Evolutionary conservation across 805 yeast species (phyloP), one percentile per base, ranked within the genome.

Genomic region (Millerozyma acaciae): DNA sequence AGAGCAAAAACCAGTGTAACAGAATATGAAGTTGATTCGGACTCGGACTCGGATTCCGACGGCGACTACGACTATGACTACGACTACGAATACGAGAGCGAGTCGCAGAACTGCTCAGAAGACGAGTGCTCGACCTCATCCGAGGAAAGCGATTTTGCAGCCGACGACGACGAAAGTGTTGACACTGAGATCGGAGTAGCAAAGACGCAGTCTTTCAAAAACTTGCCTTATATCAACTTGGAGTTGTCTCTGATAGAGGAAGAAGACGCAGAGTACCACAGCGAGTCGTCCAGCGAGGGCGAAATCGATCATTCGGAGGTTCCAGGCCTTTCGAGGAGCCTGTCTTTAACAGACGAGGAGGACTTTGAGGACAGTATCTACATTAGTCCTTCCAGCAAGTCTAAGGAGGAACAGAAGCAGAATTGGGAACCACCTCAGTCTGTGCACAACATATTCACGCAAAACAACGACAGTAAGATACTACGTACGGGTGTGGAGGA

Each of bases 11-110:
- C 68, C 6, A 50, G 51, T 8, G 53, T 68, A 16, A 50, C 65
- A 27, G 71, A 65, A 35, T 62, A 62, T 41, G 71, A 65, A 44
- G 54, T 62, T 8, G 61, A 50, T 16, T 50, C 57, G 27, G 60
- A 51, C 35, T 47, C 51, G 7, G 50, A 47, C 19, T 44, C 51
- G 7, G 61, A 54, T 26, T 52, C 58, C 25, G 62, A 54, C 37
- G 44, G 47, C 8, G 54, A 50, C 23, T 30, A 36, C 2, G 50
- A 48, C 24, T 47, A 47, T 27, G 47, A 48, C 35, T 50, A 46
- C 32, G 34, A 35, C 8, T 43, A 15, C 26, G 26, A 23, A 23
- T n/a, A 12, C 26, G 26, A 23, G 12, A 23, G 26, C 13, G 26
- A 23, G 12, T 23, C 26, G 13, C 15, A 23, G 6, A 23, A 15